Evolutionary conservation across 805 yeast genomes (phyloP), one percentile per base, ranked within the genome.

Genomic region (Yarrowia sp.): DNA sequence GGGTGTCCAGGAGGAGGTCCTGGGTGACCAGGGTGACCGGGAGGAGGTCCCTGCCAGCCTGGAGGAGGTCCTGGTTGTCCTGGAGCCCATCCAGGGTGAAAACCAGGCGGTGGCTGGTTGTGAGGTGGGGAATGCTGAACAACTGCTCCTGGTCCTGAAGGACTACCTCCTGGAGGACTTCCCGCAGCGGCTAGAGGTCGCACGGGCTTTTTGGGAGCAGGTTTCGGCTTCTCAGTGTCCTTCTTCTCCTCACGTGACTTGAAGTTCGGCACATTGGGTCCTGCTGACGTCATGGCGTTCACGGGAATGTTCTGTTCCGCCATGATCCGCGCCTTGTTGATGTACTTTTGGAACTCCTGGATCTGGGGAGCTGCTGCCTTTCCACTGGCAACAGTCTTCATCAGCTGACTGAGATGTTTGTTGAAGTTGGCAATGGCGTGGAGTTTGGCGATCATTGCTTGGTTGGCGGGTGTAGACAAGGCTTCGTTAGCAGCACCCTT

Each of bases 301-400:
- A 63, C 67, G 0, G 67, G 56, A n/a, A 63, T 15, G 19, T 63
- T 63, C 14, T 63, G 52, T 8, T 63, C 67, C 11, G 67, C 67
- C 67, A 63, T 63, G 11, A 48, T 22, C 2, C 89, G 84, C 0
- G 98, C 98, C 68, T 87, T 82, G 70, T 86, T 87, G 69, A 94
- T 92, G 73, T 90, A 90, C 22, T 84, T 87, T 77, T 93, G 97
- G 76, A 94, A 94, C 56, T 86, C 87, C 32, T 85, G 80, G 16
- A 94, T 89, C 76, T 92, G 94, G 8, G 84, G 87, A 5, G 86
- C 84, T 0, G 87, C 77, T 0, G 97, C 97, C 32, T 82, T 83
- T 5, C 97, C 97, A 69, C 89, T 84, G 0, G 98, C 98, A 1
- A 94, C 97, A 5, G 83, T 84, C 71, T 88, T 87, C 97, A 94